Evolutionary conservation across 257 asterid genomes (phyloP), one percentile per base, ranked within the genome.

Genomic region (Thymus quinquecostatus): DNA sequence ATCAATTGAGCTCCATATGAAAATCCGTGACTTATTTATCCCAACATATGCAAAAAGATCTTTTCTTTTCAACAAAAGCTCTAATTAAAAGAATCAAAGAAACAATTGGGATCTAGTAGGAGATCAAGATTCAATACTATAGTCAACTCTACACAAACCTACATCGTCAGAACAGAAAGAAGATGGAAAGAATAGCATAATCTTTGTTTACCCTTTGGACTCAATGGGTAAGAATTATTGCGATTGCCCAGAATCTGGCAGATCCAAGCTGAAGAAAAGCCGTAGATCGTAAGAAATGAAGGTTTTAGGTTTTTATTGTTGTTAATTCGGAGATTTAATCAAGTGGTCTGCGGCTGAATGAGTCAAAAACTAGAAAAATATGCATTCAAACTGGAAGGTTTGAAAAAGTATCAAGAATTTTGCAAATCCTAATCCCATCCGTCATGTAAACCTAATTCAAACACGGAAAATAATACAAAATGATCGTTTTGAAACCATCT

Each of bases 181-280:
- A 30, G 29, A 27, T 12, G 63, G 10, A 55, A 32, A 12, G 29
- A 41, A 41, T 6, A 7, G 14, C 45, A 14, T 49, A 48, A 41
- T 50, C 44, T 62, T 9, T 66, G 8, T 64, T 57, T 21, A 21
- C 33, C 50, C 67, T 60, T 29, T 2, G 34, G 64, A 33, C 29
- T n/a, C 64, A 11, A 43, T 21, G 30, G 14, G 36, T 33, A 34
- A 36, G 64, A 51, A 57, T 27, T 28, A 13, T 3, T 51, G 75
- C 60, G 13, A 36, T 1, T 44, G 32, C 75, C 51, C 55, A 53
- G 68, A 68, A 70, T 57, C 7, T 61, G 70, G 75, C 77, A 58
- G 75, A 80, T 73, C 71, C 63, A 73, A 64, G n/a, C 56, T 63
- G 41, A 48, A 61, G 27, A 54, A 7, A 49, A 28, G 32, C 21